Conservation (phyloP, 768 basidiomycete species). For the Tylopilus plumbeoviolaceoides region DNA sequence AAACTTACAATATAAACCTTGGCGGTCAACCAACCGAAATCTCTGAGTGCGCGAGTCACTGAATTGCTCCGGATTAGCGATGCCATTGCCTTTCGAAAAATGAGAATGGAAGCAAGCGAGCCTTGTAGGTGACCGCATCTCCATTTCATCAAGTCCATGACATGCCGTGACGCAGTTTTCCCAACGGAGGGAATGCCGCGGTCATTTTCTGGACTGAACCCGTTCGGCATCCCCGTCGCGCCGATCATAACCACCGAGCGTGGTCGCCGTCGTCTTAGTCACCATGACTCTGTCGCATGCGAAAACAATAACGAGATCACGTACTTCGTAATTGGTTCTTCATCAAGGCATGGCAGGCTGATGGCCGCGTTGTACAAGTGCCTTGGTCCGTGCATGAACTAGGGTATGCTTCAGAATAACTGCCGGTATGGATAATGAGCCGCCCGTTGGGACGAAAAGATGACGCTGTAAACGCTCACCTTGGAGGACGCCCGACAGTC, state of each 20-base stretch:
- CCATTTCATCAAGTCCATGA: background rate
- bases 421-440: background rate
- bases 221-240: background rate
- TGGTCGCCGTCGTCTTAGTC: background rate
- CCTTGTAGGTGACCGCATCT: background rate
- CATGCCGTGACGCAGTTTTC: background rate
- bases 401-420: background rate
- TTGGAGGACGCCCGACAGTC: background rate
- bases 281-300: background rate
- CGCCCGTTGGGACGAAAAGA: background rate
- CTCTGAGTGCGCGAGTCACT: background rate
- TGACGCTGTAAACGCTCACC: background rate
- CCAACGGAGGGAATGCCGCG: background rate
- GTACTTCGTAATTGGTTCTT: background rate
- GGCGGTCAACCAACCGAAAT: background rate
- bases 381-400: background rate
- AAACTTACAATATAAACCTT: too few species aligned
- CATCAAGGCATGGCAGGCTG: background rate
- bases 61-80: background rate
- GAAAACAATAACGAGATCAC: background rate
- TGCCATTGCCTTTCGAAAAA: background rate
- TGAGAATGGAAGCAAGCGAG: background rate
- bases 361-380: background rate
- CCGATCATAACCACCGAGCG: background rate
- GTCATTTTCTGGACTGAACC: background rate